Evolutionary conservation across 176 grass and related monocot species (phyloP).

Genomic region (Bolboschoenus planiculmis): DNA sequence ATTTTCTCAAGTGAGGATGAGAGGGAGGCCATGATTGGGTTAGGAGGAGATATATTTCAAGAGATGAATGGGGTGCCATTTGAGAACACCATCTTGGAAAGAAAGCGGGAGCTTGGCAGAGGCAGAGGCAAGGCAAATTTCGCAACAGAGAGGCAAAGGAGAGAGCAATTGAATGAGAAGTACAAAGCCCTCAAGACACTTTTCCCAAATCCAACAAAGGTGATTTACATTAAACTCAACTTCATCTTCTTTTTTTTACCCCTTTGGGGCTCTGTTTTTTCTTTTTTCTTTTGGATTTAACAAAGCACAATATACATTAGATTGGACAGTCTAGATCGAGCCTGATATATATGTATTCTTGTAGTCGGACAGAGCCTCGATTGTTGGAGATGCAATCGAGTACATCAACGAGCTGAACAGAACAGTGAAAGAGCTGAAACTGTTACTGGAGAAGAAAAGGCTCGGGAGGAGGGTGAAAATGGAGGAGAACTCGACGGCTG

Average conservation of each 20-base stretch:
- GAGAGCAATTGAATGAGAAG: conserved; percentile 92
- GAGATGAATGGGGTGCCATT: conserved; percentile 51
- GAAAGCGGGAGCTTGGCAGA: conserved; percentile 44
- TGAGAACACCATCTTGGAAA: conserved; percentile 34
- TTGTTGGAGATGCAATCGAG: conserved; percentile 87
- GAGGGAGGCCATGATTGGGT: conserved; percentile 45
- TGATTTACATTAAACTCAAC: conserved; percentile 29
- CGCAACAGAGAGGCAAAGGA: conserved; percentile 85
- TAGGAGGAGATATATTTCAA: conserved; percentile 53
- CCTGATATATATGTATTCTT: background rate
- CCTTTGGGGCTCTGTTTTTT: conserved; percentile 13
- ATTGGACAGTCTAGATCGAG: background rate
- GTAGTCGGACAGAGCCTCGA: conserved; percentile 70
- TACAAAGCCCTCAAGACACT: conserved; percentile 66
- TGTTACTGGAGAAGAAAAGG: conserved; percentile 56
- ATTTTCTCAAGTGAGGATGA: conserved; percentile 61
- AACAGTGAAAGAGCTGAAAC: conserved; percentile 58
- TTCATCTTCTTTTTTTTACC: background rate
- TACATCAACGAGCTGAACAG: conserved; percentile 82
- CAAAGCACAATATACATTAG: too few species aligned
- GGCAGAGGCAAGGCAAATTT: conserved; percentile 70
- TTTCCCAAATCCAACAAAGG: conserved; percentile 83
- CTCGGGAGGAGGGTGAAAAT: conserved; percentile 53
- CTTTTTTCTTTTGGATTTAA: too few species aligned
- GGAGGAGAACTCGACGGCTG: conserved; percentile 41